Base-by-base conservation (phyloP, 139 green algal genomes). In the Ulvella scutata region DNA sequence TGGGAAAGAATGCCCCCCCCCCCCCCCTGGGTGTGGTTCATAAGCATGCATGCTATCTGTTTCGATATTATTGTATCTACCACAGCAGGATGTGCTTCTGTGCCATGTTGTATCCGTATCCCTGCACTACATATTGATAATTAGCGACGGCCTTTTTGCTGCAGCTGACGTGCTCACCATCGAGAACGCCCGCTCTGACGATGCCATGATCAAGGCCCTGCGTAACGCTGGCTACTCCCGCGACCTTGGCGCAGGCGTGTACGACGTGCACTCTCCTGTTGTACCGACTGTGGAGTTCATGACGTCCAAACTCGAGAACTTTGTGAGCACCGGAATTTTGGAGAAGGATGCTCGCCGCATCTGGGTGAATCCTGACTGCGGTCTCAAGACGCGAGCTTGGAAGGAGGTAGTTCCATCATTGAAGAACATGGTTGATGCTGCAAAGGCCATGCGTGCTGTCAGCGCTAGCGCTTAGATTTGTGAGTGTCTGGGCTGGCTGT, bases 121-220 rank as follows among this genome's bases (percentile, higher is more conserved):
- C 20, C 20, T 61, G 21, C 43, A 20, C 21, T 61, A 61, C 43
- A 61, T 20, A 61, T 61, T 61, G 43, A 26, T 61, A 20, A 20
- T 61, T 61, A 61, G 20, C 36, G 13, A 62, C 1, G 35, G 9
- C 6, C 13, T 62, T 1, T 3, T 29, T 20, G 4, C 3, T 81
- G 81, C 83, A 92, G 89, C 90, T 9, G 92, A 97, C 79, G 92
- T 96, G 39, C 86, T 97, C 77, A 97, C 91, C 37, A 97, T 97
- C 43, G 92, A 97, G 85, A 97, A 95, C 85, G 88, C 78, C n/a
- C 84, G 92, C 44, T 87, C 75, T 28, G 88, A 79, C 43, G 80
- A 96, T 77, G 88, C 87, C 44, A 97, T 95, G 89, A 77, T 97
- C 29, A n/a, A 38, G 1, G 84, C 84, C 0, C 84, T 95, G 67